These are phyloP conservation scores for Phoma sp. DNA, from an alignment of 2,329 filamentous ascomycete genomes.

Conservation along the genomic window DNA sequence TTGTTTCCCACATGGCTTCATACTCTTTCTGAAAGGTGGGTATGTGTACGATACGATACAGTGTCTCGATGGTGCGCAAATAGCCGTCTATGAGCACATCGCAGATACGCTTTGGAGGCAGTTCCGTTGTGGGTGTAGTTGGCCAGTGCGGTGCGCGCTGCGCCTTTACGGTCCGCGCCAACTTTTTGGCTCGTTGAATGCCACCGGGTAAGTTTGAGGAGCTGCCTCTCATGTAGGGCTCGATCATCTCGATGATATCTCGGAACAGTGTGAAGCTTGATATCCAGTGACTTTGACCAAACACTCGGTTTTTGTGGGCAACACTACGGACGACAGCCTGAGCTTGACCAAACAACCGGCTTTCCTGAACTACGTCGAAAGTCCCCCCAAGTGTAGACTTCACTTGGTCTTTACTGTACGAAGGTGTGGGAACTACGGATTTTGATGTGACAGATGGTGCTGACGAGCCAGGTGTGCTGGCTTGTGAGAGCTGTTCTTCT, in stretches of 20 bases:
- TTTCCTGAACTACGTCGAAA: constrained; percentile 54
- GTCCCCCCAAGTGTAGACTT: constrained; percentile 48
- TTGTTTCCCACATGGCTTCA: constrained; percentile 57
- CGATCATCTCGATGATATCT: constrained; percentile 55
- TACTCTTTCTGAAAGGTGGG: constrained; percentile 59
- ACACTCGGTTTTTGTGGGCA: constrained; percentile 62
- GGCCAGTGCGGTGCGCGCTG: constrained; percentile 59
- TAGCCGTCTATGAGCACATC: constrained; percentile 60
- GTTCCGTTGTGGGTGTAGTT: constrained; percentile 45
- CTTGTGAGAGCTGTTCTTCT: constrained; percentile 49
- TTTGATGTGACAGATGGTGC: constrained; percentile 9
- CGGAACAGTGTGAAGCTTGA: constrained; percentile 54
- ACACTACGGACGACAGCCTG: constrained; percentile 52
- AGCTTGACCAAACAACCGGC: constrained; percentile 36
- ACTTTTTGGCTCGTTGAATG: constrained; percentile 60
- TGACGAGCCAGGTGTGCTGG: constrained; percentile 9
- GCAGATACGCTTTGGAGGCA: constrained; percentile 57
- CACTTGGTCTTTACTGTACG: constrained; percentile 47
- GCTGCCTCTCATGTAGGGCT: constrained; percentile 50
- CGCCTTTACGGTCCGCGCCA: constrained; percentile 61
- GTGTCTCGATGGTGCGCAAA: constrained; percentile 55
- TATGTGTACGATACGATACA: constrained; percentile 60
- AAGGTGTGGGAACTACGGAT: constrained; percentile 30
- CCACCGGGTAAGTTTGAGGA: constrained; percentile 44
- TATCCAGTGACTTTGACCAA: constrained; percentile 66